A percentile compares a stretch with the other conserved stretches of the same genome.
phyloP scores from a whole-genome alignment of 2,329 filamentous ascomycete genomes.

The Coleophoma cylindrospora region DNA sequence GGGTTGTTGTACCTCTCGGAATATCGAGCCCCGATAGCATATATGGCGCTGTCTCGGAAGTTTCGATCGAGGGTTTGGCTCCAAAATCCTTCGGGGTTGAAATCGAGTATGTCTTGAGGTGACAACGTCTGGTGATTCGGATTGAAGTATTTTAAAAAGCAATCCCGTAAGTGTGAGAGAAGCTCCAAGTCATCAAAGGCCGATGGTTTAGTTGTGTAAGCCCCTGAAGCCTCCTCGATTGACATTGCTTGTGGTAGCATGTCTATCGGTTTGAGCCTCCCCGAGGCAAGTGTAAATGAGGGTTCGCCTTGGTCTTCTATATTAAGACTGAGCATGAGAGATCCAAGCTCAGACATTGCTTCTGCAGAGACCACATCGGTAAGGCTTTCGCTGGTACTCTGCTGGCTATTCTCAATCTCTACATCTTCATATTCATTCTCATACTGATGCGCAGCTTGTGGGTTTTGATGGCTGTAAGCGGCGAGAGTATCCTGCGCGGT shows the following conservation, averaged over 20 bases:
- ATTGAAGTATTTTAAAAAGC: constrained; percentile 4
- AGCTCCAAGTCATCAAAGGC: neutral
- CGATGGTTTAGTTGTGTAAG: neutral
- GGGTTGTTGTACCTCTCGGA: neutral
- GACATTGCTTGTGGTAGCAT: neutral
- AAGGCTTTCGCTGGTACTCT: neutral
- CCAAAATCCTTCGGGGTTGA: neutral
- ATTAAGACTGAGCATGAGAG: constrained; percentile 6
- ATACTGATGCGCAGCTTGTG: neutral
- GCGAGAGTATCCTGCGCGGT: neutral
- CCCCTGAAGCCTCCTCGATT: too few species aligned
- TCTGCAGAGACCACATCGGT: constrained; percentile 1
- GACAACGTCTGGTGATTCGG: constrained; percentile 2
- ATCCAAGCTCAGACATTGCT: constrained; percentile 7
- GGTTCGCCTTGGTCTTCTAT: constrained; percentile 7
- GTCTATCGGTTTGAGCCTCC: neutral
- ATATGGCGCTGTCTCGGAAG: constrained; percentile 1
- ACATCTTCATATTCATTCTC: neutral
- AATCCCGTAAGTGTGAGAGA: neutral
- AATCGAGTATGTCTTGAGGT: neutral
- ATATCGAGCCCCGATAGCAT: constrained; percentile 3
- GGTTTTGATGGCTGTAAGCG: neutral
- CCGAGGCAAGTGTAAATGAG: constrained; percentile 6
- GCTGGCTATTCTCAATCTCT: neutral
- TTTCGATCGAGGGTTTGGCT: neutral